These are phyloP conservation scores for Russula sp. DNA, from an alignment of 768 basidiomycete species.

Conservation along the genomic window DNA sequence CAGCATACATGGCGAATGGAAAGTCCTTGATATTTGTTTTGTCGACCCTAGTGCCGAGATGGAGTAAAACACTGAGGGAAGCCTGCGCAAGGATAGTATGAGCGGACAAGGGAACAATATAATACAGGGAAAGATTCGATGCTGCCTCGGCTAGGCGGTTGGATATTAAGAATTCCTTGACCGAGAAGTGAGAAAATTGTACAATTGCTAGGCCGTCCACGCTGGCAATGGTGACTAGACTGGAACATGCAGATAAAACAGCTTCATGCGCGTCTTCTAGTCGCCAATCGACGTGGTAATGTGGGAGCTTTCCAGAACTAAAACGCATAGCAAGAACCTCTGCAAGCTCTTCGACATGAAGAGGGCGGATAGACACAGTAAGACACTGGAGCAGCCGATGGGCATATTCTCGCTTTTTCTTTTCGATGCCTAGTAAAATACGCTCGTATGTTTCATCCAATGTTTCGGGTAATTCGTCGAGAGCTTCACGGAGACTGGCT, in stretches of 20 bases:
- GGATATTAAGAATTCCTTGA: constrained; percentile 6
- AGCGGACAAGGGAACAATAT: background rate
- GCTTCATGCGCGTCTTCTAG: background rate
- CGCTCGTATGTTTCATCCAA: constrained; percentile 6
- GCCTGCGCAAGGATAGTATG: background rate
- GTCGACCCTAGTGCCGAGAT: background rate
- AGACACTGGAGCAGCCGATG: constrained; percentile 1
- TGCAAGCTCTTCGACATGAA: background rate
- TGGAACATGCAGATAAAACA: background rate
- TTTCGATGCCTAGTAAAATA: background rate
- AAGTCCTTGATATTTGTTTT: background rate
- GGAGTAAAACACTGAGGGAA: background rate
- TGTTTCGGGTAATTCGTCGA: background rate
- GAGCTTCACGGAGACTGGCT: background rate
- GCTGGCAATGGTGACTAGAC: background rate
- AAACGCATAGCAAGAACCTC: background rate
- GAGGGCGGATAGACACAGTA: background rate
- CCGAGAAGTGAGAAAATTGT: background rate
- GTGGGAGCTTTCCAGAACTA: background rate
- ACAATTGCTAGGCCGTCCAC: background rate
- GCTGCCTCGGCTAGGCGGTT: background rate
- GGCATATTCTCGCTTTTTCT: background rate
- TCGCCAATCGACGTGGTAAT: background rate
- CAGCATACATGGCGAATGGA: background rate
- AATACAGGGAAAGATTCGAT: background rate